Percentiles rank a stretch among this genome's conserved stretches.
phyloP scores from a whole-genome alignment of 2,329 filamentous ascomycete genomes.

The Apiospora arundinis region DNA sequence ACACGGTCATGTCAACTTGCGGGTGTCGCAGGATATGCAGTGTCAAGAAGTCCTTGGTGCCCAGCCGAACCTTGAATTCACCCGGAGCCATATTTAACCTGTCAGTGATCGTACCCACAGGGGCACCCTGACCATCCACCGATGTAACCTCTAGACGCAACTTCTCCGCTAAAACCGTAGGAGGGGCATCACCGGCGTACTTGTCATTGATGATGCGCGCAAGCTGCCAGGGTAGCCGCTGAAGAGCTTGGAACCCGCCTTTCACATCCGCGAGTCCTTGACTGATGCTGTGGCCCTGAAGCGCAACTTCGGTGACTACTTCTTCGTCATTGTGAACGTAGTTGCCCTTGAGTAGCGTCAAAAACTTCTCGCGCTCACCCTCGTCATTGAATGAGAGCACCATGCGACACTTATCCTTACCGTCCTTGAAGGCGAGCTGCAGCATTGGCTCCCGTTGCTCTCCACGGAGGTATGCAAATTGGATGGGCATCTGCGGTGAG shows the following conservation, averaged over 20 bases:
- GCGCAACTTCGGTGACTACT: constrained; percentile 71
- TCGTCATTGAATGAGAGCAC: constrained; percentile 78
- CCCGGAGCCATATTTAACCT: constrained; percentile 81
- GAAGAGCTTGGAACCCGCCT: constrained; percentile 55
- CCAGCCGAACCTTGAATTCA: constrained; percentile 72
- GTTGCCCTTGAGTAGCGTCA: constrained; percentile 76
- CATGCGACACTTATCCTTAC: constrained; percentile 71
- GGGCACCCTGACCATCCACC: constrained; percentile 54
- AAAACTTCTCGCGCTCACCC: constrained; percentile 73
- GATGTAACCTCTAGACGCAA: constrained; percentile 79
- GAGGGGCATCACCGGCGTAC: constrained; percentile 65
- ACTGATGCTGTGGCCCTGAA: constrained; percentile 69
- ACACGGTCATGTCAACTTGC: constrained; percentile 79
- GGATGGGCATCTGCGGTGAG: constrained; percentile 68
- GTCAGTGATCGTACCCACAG: constrained; percentile 73
- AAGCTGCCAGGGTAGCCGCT: constrained; percentile 67
- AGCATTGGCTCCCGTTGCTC: constrained; percentile 74
- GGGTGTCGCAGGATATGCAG: constrained; percentile 73
- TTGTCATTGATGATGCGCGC: constrained; percentile 76
- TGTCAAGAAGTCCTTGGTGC: constrained; percentile 65
- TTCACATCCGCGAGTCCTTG: constrained; percentile 58
- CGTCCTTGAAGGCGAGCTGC: constrained; percentile 73
- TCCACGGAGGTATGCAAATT: constrained; percentile 78
- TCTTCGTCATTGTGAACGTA: constrained; percentile 71
- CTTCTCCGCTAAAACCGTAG: constrained; percentile 77